phyloP scores from a whole-genome alignment of 2,329 filamentous ascomycete species.

The Raffaelea albimanens region DNA sequence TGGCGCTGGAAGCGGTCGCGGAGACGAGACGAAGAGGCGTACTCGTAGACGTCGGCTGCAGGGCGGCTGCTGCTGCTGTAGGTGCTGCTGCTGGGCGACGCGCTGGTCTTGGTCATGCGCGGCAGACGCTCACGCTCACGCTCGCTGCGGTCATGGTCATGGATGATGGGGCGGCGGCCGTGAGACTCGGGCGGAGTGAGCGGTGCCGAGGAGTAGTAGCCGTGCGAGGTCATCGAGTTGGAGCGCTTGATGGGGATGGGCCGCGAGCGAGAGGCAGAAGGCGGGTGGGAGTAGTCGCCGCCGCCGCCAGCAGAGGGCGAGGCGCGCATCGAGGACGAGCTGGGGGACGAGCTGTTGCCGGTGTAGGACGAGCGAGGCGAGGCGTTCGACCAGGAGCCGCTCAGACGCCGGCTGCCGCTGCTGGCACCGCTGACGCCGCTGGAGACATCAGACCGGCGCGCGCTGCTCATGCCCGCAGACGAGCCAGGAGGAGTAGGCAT shows the following conservation, averaged over 20 bases:
- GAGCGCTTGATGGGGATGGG: slow-evolving; percentile 18
- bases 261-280: background rate
- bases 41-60: slow-evolving; percentile 10
- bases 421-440: background rate
- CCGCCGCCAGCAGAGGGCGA: background rate
- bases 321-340: slow-evolving; percentile 4
- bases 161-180: slow-evolving; percentile 15
- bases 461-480: background rate
- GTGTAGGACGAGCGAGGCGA: slow-evolving; percentile 2
- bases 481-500: background rate
- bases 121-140: slow-evolving; percentile 1
- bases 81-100: background rate
- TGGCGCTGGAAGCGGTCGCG: slow-evolving; percentile 4
- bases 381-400: slow-evolving; percentile 1
- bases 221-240: slow-evolving; percentile 15
- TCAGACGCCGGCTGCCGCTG: background rate
- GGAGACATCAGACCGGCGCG: no score
- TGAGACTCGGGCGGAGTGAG: slow-evolving; percentile 8
- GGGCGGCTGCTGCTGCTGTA: slow-evolving; percentile 1
- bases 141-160: slow-evolving; percentile 4
- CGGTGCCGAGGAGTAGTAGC: slow-evolving; percentile 2
- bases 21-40: slow-evolving; percentile 8
- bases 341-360: slow-evolving; percentile 8
- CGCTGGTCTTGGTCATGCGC: background rate
- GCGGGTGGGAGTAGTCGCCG: slow-evolving; percentile 3